Conservation (phyloP, 2,329 filamentous ascomycete genomes). For the Aspergillus sp. region DNA sequence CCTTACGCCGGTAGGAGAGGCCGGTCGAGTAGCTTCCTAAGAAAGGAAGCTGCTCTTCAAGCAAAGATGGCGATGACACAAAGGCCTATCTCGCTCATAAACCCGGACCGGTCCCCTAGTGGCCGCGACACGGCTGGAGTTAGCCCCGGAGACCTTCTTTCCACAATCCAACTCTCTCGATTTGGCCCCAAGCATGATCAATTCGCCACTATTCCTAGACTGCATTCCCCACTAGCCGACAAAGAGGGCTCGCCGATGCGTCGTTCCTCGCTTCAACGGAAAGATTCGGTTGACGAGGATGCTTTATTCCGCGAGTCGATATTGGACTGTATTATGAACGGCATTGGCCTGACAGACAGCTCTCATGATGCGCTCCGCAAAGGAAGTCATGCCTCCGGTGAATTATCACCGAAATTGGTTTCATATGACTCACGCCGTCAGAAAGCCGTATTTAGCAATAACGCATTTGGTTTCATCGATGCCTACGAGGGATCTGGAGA, state of each 20-base stretch:
- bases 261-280: constrained; percentile 57
- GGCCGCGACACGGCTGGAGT: constrained; percentile 47
- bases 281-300: constrained; percentile 85
- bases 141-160: constrained; percentile 75
- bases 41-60: constrained; percentile 77
- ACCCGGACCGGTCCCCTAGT: constrained; percentile 21
- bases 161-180: constrained; percentile 71
- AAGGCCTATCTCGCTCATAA: constrained; percentile 21
- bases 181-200: constrained; percentile 53
- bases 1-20: constrained; percentile 64
- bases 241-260: constrained; percentile 41
- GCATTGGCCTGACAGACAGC: constrained; percentile 73
- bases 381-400: constrained; percentile 64
- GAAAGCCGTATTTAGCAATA: constrained; percentile 79
- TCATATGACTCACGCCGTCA: constrained; percentile 80
- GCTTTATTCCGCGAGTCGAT: constrained; percentile 85
- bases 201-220: constrained; percentile 27
- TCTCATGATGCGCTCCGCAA: constrained; percentile 65
- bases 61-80: constrained; percentile 56
- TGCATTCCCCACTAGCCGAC: constrained; percentile 45
- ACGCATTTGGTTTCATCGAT: constrained; percentile 90
- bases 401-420: constrained; percentile 79
- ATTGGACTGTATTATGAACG: constrained; percentile 92
- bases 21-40: constrained; percentile 70
- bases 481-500: constrained; percentile 72